phyloP scores from a whole-genome alignment of 1,284 basidiomycete species.

The Psilocybe mexicana region DNA sequence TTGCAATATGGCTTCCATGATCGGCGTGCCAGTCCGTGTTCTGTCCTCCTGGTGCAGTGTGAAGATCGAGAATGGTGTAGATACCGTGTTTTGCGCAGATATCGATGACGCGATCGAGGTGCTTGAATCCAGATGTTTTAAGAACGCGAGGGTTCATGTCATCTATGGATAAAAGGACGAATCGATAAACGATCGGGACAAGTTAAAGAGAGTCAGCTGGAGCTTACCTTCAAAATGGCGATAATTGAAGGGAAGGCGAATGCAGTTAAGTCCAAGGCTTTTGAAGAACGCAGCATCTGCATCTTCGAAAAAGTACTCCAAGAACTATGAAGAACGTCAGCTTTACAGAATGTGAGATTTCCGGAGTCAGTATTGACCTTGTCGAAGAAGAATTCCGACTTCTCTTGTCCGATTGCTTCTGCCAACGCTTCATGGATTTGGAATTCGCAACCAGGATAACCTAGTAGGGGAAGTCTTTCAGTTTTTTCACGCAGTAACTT shows the following conservation, averaged over 20 bases:
- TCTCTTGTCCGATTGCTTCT: conserved; percentile 67
- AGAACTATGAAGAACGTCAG: conserved; percentile 47
- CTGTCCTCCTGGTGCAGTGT: conserved; percentile 60
- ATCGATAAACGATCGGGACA: background rate
- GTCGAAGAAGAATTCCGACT: conserved; percentile 80
- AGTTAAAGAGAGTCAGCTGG: background rate
- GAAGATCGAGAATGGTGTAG: conserved; percentile 59
- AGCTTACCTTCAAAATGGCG: conserved; percentile 61
- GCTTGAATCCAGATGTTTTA: conserved; percentile 65
- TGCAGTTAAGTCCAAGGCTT: conserved; percentile 70
- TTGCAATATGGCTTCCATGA: conserved; percentile 39
- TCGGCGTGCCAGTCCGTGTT: conserved; percentile 47
- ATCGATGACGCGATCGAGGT: conserved; percentile 54
- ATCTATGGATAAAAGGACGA: conserved; percentile 35
- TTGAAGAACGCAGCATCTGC: conserved; percentile 71
- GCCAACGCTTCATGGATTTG: conserved; percentile 68
- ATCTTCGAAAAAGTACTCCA: conserved; percentile 75
- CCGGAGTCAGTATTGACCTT: conserved; percentile 43
- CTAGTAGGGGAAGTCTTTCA: conserved; percentile 20
- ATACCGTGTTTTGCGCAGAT: conserved; percentile 60
- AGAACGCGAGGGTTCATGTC: conserved; percentile 69
- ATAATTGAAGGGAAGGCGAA: conserved; percentile 70
- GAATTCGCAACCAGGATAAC: conserved; percentile 40
- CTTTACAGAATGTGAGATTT: background rate
- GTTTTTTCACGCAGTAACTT: too few relatives aligned